phyloP scores from a whole-genome alignment of 768 basidiomycete species.

The Lactarius psammicola region DNA sequence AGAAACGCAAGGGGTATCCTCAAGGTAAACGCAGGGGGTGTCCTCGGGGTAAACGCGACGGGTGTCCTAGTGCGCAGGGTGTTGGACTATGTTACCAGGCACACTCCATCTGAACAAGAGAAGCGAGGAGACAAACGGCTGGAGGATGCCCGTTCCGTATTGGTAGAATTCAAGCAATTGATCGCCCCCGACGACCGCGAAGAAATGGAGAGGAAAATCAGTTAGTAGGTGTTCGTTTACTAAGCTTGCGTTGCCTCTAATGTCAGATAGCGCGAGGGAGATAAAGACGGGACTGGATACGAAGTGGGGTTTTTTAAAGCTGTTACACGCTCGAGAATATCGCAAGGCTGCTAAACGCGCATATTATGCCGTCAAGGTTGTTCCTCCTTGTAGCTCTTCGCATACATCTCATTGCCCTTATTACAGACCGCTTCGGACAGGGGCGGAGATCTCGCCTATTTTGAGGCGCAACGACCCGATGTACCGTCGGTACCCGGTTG shows the following conservation, averaged over 20 bases:
- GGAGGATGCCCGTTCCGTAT: not conserved
- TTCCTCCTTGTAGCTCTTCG: not conserved
- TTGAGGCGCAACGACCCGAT: not conserved
- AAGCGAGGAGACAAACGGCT: conserved; percentile 9
- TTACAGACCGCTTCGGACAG: conserved; percentile 10
- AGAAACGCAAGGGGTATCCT: too few species aligned
- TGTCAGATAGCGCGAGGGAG: conserved; percentile 1
- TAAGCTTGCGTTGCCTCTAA: not conserved
- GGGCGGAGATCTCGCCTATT: not conserved
- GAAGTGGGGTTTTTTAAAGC: not conserved
- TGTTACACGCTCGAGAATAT: conserved; percentile 7
- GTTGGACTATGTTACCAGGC: not conserved
- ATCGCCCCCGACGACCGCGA: not conserved
- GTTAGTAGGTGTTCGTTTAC: not conserved
- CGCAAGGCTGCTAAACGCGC: not conserved
- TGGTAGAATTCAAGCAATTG: not conserved
- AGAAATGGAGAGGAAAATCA: not conserved
- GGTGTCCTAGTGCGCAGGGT: not conserved
- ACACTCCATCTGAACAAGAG: not conserved
- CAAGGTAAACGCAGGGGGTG: too few species aligned
- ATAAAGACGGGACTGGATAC: not conserved
- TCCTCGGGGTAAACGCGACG: not conserved
- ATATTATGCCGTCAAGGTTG: conserved; percentile 4
- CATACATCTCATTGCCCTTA: not conserved
- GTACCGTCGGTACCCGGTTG: not conserved